Evolutionary conservation across 164 flowering plant species (phyloP).

Genomic region (Warburgia ugandensis): DNA sequence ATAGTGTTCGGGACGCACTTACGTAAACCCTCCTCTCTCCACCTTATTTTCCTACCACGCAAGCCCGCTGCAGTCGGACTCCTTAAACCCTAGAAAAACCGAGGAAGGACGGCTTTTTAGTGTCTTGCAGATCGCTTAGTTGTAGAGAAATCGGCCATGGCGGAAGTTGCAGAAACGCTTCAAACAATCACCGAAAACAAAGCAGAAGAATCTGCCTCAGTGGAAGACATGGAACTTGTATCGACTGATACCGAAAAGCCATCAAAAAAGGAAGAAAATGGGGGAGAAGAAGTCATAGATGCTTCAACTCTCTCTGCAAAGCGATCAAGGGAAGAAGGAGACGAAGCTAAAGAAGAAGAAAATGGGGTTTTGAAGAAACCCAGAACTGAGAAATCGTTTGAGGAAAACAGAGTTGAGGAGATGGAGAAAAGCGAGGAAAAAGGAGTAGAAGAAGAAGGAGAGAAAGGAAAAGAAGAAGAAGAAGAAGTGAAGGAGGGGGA

Average conservation of each 20-base stretch:
- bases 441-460: neutral
- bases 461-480: neutral
- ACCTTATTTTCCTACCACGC: no score
- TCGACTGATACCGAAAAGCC: no score
- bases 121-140: no score
- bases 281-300: conserved; percentile 3
- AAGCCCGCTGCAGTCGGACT: no score
- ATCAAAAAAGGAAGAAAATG: neutral
- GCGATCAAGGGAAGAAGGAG: conserved; percentile 41
- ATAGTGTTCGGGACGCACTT: no score
- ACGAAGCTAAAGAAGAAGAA: conserved; percentile 8
- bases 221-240: conserved; percentile 14
- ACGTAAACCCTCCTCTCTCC: no score
- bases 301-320: conserved; percentile 13
- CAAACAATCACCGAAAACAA: neutral
- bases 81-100: no score
- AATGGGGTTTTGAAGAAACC: conserved; percentile 34
- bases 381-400: conserved; percentile 34
- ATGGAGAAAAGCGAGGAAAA: conserved; percentile 9
- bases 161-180: conserved; percentile 11
- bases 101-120: no score
- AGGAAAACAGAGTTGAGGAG: conserved; percentile 19
- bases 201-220: neutral
- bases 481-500: neutral
- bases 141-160: no score